Evolutionary conservation across 2,329 filamentous ascomycete species (phyloP), one percentile per base, ranked within the genome.

Genomic region (Triangularia setosa): DNA sequence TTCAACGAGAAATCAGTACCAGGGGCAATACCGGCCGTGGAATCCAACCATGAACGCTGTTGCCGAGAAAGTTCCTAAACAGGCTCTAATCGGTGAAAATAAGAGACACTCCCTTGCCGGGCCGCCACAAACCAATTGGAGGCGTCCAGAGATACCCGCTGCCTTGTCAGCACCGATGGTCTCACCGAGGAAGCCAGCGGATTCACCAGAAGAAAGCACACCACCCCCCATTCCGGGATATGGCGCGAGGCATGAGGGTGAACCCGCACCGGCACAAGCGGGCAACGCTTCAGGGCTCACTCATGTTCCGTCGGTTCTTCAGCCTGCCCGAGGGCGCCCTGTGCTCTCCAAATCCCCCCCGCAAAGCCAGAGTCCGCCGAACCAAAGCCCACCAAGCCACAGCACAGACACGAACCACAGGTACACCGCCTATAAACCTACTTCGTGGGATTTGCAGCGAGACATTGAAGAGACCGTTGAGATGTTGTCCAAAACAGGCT

Each of bases 281-380:
- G 35, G 14, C 30, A n/a, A 44, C n/a, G 8, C 48, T 8, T 12
- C 64, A 14, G 61, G 52, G 6, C 64, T 70, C 21, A 27, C 65
- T 23, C 70, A 73, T 30, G 63, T 73, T 1, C 74, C 73, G 0
- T 73, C 75, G 0, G 70, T 75, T 16, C 67, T 76, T 8, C 72
- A 73, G 53, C 72, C 74, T 14, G 74, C 72, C 2, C 69, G 69
- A 7, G 73, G 70, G 0, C 71, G 68, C n/a, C 67, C 68, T 8
- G 60, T 57, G 27, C 61, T 59, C 21, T 40, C 59, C n/a, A 64
- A 67, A 27, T 33, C 62, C 11, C 53, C 65, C 27, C 64, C 67
- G 2, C 58, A 25, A 6, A 53, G 7, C 24, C 40, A 48, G 11
- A 44, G 30, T 40, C 57, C 57, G 23, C 57, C 57, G 21, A 25